Evolutionary conservation across 768 basidiomycete genomes (phyloP).

Genomic region (Lactifluus echinatus): DNA sequence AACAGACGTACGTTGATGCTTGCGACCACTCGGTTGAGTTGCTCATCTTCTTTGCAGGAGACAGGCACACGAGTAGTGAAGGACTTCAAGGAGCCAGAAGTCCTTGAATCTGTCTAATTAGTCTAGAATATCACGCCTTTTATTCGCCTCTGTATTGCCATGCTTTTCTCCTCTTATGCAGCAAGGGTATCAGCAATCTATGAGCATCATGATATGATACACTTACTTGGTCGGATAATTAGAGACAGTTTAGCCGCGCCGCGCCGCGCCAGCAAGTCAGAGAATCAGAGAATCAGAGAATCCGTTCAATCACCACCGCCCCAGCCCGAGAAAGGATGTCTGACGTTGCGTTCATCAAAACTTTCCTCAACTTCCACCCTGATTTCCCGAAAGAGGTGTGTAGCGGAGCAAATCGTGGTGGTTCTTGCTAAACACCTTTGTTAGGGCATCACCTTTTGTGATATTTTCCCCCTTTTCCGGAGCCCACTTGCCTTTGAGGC

Average conservation of each 20-base stretch:
- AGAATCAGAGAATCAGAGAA: too few relatives aligned
- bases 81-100: constrained; percentile 98
- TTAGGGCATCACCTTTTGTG: constrained; percentile 86
- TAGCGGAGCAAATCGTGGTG: not conserved
- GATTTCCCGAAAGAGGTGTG: constrained; percentile 89
- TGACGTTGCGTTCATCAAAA: constrained; percentile 64
- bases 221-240: not conserved
- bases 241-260: too few relatives aligned
- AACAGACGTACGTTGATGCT: constrained; percentile 62
- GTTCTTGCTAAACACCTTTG: not conserved
- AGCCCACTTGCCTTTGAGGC: constrained; percentile 84
- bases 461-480: constrained; percentile 89
- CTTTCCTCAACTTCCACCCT: constrained; percentile 48
- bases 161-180: constrained; percentile 27
- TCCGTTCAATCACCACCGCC: too few relatives aligned
- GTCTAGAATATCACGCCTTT: constrained; percentile 20
- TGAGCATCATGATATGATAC: constrained; percentile 26
- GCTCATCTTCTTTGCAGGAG: constrained; percentile 46
- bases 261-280: too few relatives aligned
- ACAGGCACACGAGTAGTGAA: constrained; percentile 89
- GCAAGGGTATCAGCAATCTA: constrained; percentile 33
- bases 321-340: constrained; percentile 38
- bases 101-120: constrained; percentile 82
- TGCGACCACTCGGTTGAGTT: not conserved
- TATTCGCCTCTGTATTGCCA: constrained; percentile 19